Base-by-base conservation (phyloP, 768 basidiomycete genomes). In the Kwoniella sp. region DNA sequence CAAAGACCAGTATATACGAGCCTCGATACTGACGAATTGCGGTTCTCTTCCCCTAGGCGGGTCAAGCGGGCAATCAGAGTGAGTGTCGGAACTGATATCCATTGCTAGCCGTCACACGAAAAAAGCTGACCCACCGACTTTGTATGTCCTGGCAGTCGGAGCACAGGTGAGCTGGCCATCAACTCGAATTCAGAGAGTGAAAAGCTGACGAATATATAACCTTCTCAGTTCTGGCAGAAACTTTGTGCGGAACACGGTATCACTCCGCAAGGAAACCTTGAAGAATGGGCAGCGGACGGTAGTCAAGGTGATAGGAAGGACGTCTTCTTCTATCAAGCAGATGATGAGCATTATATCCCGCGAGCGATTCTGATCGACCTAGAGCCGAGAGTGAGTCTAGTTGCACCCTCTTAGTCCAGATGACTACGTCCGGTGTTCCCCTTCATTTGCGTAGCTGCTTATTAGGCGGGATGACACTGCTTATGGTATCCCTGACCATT, bases 271-370 rank as follows among this genome's bases (percentile, higher is more conserved):
- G 96, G 96, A 29, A 92, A 92, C 64, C 87, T 98, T 53, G 94
- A 98, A 80, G 94, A 98, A 68, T 95, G 92, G 91, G 93, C 94
- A 5, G 91, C 89, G 0, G 93, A 94, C 73, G 91, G 91, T 22
- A 92, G 92, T 9, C 72, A 73, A 48, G 75, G 75, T 8, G 96
- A 99, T 82, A 85, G 96, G 73, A 99, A 98, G 78, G 96, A 99
- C 82, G 95, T 96, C 28, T 99, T 99, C 83, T 99, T 99, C 83
- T 98, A 99, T 80, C 95, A 98, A 81, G 96, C 96, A n/a, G 96
- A 99, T 79, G 96, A 99, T 76, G 96, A 98, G 80, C 94, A 96
- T 75, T 99, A 98, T 81, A 94, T 99, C 65, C 96, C 96, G 1
- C 87, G 96, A 58, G 92, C 96, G 4, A 95, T 99, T 67, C 85